Conservation (phyloP, 169 alveolate species). For the Plasmodium sp. region DNA sequence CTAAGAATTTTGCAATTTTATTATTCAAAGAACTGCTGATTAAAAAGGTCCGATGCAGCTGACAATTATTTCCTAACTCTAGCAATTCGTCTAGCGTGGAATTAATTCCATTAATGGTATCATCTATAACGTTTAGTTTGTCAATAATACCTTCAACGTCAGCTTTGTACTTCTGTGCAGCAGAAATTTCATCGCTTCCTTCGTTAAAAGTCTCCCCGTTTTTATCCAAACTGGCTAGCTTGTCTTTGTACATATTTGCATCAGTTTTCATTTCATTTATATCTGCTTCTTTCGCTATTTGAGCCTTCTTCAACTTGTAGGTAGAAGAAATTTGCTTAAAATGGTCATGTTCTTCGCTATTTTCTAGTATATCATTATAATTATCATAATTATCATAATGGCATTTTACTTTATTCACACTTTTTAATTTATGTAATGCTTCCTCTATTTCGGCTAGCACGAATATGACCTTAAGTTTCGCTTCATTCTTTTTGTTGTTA, state of each 20-base stretch:
- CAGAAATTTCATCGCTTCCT: background rate
- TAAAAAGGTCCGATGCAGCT: background rate
- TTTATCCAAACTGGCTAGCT: background rate
- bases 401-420: background rate
- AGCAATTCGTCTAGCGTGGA: background rate
- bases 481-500: background rate
- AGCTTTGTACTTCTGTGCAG: background rate
- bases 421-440: conserved; percentile 5
- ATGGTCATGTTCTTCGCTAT: background rate
- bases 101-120: background rate
- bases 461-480: background rate
- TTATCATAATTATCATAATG: conserved; percentile 3
- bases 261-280: conserved; percentile 6
- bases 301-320: background rate
- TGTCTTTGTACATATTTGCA: background rate
- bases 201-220: background rate
- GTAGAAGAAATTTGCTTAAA: background rate
- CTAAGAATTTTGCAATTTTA: background rate
- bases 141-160: background rate
- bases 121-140: background rate
- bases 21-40: conserved; percentile 9
- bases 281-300: background rate
- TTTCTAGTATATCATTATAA: background rate
- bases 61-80: conserved; percentile 9
- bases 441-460: conserved; percentile 1